phyloP scores from a whole-genome alignment of 2,329 filamentous ascomycete genomes.

The Parasarocladium wereldwijsianum region DNA sequence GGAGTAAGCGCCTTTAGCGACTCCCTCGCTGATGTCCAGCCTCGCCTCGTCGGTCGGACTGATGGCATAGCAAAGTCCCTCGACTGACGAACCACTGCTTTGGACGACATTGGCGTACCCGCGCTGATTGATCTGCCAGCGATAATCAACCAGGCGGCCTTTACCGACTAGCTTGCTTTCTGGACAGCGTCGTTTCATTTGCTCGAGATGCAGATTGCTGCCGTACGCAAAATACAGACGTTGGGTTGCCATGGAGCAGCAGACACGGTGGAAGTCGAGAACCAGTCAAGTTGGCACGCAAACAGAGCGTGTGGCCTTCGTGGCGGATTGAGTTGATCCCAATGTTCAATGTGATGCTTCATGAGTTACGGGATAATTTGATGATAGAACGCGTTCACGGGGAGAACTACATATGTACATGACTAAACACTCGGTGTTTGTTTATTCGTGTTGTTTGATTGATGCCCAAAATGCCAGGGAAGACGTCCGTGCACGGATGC shows the following conservation, averaged over 20 bases:
- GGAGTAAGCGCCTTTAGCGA: conserved; percentile 21
- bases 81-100: conserved; percentile 18
- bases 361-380: too few species aligned
- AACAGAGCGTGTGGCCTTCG: too few species aligned
- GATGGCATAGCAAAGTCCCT: conserved; percentile 26
- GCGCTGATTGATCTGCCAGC: conserved; percentile 32
- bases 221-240: conserved; percentile 30
- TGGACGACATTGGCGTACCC: conserved; percentile 28
- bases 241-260: conserved; percentile 14
- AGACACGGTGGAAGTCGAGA: too few species aligned
- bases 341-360: too few species aligned
- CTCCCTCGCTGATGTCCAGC: conserved; percentile 26
- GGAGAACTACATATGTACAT: too few species aligned
- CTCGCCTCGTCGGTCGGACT: conserved; percentile 19
- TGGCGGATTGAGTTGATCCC: too few species aligned
- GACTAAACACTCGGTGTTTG: too few species aligned
- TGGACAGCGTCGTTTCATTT: conserved; percentile 29
- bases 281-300: too few species aligned
- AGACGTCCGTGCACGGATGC: too few species aligned
- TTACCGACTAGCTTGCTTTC: conserved; percentile 22
- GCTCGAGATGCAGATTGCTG: conserved; percentile 27
- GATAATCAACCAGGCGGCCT: conserved; percentile 21
- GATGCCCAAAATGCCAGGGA: too few species aligned
- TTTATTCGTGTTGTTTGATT: too few species aligned
- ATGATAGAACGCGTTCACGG: too few species aligned